Evolutionary conservation across 768 basidiomycete genomes (phyloP).

Genomic region (Russula lepida): DNA sequence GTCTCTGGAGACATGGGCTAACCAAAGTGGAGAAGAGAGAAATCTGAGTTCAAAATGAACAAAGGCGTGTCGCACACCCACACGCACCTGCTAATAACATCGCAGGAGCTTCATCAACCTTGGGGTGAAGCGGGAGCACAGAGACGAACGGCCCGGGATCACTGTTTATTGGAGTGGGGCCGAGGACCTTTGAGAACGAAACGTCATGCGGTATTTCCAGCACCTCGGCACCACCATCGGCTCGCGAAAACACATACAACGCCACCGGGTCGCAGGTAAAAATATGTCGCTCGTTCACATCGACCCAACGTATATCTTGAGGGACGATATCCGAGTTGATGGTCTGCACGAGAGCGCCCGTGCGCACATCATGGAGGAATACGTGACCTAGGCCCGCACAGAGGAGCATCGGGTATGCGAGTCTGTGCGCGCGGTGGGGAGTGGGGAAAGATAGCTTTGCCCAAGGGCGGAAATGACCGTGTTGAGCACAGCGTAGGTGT

Average conservation of each 20-base stretch:
- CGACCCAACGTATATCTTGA: conserved; percentile 43
- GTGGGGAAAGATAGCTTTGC: conserved; percentile 44
- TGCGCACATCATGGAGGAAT: conserved; percentile 56
- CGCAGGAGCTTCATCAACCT: background rate
- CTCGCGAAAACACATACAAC: conserved; percentile 48
- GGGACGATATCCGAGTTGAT: conserved; percentile 39
- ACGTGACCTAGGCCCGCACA: conserved; percentile 38
- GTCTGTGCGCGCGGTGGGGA: conserved; percentile 44
- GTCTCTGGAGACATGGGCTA: conserved; percentile 33
- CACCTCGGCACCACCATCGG: conserved; percentile 34
- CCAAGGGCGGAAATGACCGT: conserved; percentile 57
- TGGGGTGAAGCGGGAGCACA: background rate
- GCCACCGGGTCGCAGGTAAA: conserved; percentile 46
- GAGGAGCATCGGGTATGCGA: conserved; percentile 59
- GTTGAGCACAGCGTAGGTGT: conserved; percentile 16
- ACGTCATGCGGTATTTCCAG: conserved; percentile 28
- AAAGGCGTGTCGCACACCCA: background rate
- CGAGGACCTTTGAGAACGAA: background rate
- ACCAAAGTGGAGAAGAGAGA: background rate
- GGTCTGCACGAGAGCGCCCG: conserved; percentile 40
- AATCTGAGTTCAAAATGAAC: background rate
- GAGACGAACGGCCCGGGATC: background rate
- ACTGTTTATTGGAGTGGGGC: background rate
- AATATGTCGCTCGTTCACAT: conserved; percentile 48
- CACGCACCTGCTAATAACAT: conserved; percentile 6